Percentiles rank a stretch among this genome's conserved stretches.
phyloP scores from a whole-genome alignment of 2,329 filamentous ascomycete genomes.

The Xylariales sp. region DNA sequence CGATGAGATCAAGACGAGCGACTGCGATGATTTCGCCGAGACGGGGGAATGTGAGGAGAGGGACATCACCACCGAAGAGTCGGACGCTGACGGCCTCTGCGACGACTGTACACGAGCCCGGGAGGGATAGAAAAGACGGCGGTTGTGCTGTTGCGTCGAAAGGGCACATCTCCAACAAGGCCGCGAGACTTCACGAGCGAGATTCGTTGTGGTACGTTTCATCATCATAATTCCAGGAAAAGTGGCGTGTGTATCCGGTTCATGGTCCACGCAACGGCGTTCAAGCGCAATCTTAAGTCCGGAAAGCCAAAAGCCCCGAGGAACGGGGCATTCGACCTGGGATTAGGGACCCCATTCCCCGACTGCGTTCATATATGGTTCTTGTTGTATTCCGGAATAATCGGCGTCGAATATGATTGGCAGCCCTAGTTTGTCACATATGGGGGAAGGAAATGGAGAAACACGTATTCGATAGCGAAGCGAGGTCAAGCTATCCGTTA shows the following conservation, averaged over 20 bases:
- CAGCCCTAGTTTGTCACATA: not conserved
- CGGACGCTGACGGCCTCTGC: conserved; percentile 47
- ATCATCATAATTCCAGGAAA: conserved; percentile 2
- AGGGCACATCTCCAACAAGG: not conserved
- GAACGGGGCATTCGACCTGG: not conserved
- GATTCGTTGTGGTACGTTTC: not conserved
- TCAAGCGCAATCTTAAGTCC: conserved; percentile 3
- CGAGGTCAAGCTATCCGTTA: not conserved
- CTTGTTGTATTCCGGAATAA: not conserved
- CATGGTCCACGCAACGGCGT: conserved; percentile 14
- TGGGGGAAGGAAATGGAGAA: not conserved
- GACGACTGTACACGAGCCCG: conserved; percentile 46
- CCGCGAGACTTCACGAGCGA: not conserved
- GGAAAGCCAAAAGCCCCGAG: not conserved
- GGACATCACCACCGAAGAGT: conserved; percentile 43
- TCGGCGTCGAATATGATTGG: not conserved
- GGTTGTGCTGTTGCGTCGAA: not conserved
- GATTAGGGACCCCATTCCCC: conserved; percentile 2
- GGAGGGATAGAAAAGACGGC: conserved; percentile 33
- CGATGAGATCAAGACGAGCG: conserved; percentile 47
- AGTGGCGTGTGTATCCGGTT: conserved; percentile 16
- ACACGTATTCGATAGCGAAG: conserved; percentile 1
- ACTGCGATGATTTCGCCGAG: conserved; percentile 43
- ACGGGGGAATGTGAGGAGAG: conserved; percentile 43
- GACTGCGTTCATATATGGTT: conserved; percentile 1